Conservation (phyloP, 176 grass and related monocot genomes). For the Eleusine indica region DNA sequence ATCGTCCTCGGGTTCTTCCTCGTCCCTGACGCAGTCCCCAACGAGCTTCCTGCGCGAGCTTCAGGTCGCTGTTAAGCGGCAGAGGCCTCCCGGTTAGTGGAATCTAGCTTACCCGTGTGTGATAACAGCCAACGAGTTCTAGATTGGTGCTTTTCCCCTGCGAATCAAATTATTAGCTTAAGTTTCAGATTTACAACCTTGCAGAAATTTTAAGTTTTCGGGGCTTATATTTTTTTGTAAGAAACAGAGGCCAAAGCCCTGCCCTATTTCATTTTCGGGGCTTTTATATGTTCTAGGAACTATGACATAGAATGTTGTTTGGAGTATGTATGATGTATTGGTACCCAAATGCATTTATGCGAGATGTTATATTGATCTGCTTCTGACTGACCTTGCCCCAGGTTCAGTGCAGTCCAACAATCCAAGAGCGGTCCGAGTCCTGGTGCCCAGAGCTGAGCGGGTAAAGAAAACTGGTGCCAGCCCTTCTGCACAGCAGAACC, state of each 20-base stretch:
- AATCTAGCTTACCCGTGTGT: not conserved
- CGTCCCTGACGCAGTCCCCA: conserved; percentile 52
- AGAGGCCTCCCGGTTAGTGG: conserved; percentile 57
- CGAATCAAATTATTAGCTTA: conserved; percentile 1
- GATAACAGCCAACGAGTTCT: conserved; percentile 18
- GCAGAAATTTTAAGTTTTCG: not conserved
- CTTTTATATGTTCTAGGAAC: conserved; percentile 18
- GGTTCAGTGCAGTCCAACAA: conserved; percentile 62
- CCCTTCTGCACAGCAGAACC: conserved; percentile 33
- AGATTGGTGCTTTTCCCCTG: conserved; percentile 9
- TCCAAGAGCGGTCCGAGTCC: conserved; percentile 59
- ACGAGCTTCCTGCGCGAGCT: conserved; percentile 60
- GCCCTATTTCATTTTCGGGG: not conserved
- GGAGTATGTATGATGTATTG: not conserved
- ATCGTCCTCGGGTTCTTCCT: conserved; percentile 58
- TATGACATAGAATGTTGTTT: conserved; percentile 14
- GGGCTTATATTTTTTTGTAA: not conserved
- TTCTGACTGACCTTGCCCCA: conserved; percentile 40
- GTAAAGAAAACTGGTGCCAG: conserved; percentile 34
- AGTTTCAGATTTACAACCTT: not conserved
- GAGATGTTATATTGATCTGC: conserved; percentile 13
- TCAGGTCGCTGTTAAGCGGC: conserved; percentile 78
- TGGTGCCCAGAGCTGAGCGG: conserved; percentile 47
- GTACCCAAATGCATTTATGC: conserved; percentile 27
- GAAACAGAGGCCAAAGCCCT: too few species aligned